Percentiles rank a stretch among this genome's conserved stretches.
Conservation (phyloP, 2,329 filamentous ascomycete species). For the Colletotrichum sp. region DNA sequence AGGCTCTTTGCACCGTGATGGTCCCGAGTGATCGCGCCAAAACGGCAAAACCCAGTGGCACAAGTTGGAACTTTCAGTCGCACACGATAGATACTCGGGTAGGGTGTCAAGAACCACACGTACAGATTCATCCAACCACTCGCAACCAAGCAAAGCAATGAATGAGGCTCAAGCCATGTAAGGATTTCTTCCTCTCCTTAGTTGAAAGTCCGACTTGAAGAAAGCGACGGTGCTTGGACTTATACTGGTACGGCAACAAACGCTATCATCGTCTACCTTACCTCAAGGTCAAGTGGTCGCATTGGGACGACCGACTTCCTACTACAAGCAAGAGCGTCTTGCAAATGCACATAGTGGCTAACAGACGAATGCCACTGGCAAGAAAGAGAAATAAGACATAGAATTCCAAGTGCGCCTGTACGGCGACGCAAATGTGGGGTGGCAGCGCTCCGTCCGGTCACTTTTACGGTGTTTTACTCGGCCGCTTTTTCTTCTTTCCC, state of each 20-base stretch:
- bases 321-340: not conserved
- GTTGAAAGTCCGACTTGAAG: not conserved
- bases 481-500: slow-evolving; percentile 9
- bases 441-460: not conserved
- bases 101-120: not conserved
- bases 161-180: not conserved
- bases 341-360: not conserved
- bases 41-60: not conserved
- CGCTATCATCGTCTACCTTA: not conserved
- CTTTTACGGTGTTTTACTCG: slow-evolving; percentile 15
- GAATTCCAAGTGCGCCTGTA: not conserved
- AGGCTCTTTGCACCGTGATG: not conserved
- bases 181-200: not conserved
- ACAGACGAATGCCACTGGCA: not conserved
- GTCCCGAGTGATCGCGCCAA: not conserved
- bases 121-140: not conserved
- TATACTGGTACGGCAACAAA: not conserved
- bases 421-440: not conserved
- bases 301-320: not conserved
- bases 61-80: not conserved
- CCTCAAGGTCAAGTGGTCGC: not conserved
- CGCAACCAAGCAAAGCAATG: not conserved
- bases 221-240: not conserved
- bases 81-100: not conserved
- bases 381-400: not conserved